phyloP scores from a whole-genome alignment of 371 early-diverging fungal species.

The Dinochytrium kinnereticum region DNA sequence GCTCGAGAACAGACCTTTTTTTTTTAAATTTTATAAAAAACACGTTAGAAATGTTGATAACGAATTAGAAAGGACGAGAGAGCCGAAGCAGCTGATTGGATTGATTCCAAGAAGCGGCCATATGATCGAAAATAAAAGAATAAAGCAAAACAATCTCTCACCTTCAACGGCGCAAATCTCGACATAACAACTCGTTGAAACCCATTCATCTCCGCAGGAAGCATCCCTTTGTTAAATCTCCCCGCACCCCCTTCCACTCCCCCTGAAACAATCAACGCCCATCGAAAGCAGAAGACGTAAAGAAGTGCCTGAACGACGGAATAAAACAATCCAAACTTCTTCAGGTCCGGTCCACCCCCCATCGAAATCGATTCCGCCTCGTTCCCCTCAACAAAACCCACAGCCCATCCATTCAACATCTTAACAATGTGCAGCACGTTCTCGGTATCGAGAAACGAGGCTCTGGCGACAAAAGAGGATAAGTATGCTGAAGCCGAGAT shows the following conservation, averaged over 20 bases:
- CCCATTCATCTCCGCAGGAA: slow-evolving; percentile 60
- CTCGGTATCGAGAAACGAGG: slow-evolving; percentile 68
- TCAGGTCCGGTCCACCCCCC: slow-evolving; percentile 27
- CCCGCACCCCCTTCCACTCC: slow-evolving; percentile 47
- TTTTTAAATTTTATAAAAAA: neutral
- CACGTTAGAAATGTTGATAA: slow-evolving; percentile 5
- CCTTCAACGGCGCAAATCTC: slow-evolving; percentile 70
- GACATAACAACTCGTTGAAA: slow-evolving; percentile 82
- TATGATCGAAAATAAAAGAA: neutral
- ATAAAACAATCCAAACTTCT: slow-evolving; percentile 67
- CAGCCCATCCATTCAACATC: slow-evolving; percentile 72
- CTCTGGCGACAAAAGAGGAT: slow-evolving; percentile 88
- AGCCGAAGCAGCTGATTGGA: no score
- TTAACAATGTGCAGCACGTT: slow-evolving; percentile 69
- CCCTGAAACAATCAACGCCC: slow-evolving; percentile 28
- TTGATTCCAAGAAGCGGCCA: no score
- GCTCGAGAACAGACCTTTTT: slow-evolving; percentile 69
- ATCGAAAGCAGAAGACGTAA: slow-evolving; percentile 65
- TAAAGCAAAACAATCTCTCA: neutral
- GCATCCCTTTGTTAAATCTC: slow-evolving; percentile 38
- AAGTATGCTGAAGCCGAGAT: slow-evolving; percentile 86
- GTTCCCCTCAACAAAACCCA: slow-evolving; percentile 68
- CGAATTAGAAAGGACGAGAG: neutral
- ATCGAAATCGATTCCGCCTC: slow-evolving; percentile 48
- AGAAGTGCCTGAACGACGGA: slow-evolving; percentile 86